Evolutionary conservation across 257 asterid species (phyloP), one percentile per base, ranked within the genome.

Genomic region (Ligustrum vulgare): DNA sequence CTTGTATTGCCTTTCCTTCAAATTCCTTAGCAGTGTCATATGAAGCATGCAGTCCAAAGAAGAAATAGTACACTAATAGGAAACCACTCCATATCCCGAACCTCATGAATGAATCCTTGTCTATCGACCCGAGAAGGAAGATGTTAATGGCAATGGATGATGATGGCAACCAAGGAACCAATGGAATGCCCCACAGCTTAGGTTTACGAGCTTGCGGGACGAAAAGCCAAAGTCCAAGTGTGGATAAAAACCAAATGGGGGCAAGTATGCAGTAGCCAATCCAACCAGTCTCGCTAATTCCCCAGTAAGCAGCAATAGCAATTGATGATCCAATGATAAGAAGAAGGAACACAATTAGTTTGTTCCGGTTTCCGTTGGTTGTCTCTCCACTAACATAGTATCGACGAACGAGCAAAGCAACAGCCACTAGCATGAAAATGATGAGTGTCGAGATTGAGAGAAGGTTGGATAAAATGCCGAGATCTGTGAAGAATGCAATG

Each of bases 81-180:
- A 86, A 13, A 5, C 13, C 83, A 0, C 89, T 86, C 92, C 93
- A 90, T n/a, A 80, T 3, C 1, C 64, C 85, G 65, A 90, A 90
- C 82, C 96, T 81, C 1, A 74, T 8, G 66, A 83, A 88, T 2
- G 96, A 88, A 5, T 64, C 74, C 60, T 69, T 79, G 41, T 90
- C 88, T 8, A 90, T 82, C 0, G 93, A 88, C 5, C 91, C 95
- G 4, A 89, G 87, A 4, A 90, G 90, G 76, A 88, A 90, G 1
- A 88, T 80, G 82, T 88, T 90, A 20, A 88, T 83, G 56, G 84
- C 87, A 12, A 90, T 84, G 2, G 96, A 90, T 2, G 78, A 77
- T 7, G 93, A 87, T 35, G 96, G 96, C 74, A 88, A 56, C 93
- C 93, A 88, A 0, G 96, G 96, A 73, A 90, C 93, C 69, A 84